Percentiles rank a stretch among this genome's conserved stretches.
These are phyloP conservation scores for Annona squamosa DNA, from an alignment of 164 flowering plant species.

Conservation along the genomic window DNA sequence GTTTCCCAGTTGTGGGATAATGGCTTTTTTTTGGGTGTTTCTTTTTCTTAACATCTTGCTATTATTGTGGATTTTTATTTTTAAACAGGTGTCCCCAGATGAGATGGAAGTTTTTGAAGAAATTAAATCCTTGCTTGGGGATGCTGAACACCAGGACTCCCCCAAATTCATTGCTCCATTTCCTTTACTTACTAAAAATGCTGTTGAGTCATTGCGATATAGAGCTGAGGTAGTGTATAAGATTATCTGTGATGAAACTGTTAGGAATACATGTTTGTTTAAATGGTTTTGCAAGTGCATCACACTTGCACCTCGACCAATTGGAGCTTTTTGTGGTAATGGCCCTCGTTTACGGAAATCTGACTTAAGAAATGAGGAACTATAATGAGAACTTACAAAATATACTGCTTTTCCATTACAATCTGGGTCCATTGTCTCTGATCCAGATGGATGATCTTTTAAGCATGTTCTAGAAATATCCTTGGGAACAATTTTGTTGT, in stretches of 20 bases:
- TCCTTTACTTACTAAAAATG: constrained; percentile 71
- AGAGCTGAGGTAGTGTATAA: constrained; percentile 72
- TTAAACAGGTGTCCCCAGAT: constrained; percentile 64
- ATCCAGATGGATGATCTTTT: too few species aligned
- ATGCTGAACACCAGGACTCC: constrained; percentile 34
- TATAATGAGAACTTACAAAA: too few species aligned
- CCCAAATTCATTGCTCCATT: constrained; percentile 57
- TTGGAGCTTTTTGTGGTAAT: too few species aligned
- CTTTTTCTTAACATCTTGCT: neutral
- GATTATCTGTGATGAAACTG: neutral
- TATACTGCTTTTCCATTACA: too few species aligned
- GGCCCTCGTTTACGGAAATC: too few species aligned
- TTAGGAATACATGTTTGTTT: neutral
- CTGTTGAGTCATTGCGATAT: constrained; percentile 90
- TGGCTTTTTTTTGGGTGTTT: neutral
- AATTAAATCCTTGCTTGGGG: constrained; percentile 64
- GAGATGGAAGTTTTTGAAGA: constrained; percentile 84
- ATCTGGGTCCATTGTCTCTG: too few species aligned
- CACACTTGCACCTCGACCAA: too few species aligned
- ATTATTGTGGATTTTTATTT: neutral
- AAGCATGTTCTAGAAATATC: too few species aligned
- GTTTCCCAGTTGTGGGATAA: neutral
- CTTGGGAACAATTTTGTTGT: too few species aligned
- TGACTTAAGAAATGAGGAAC: too few species aligned
- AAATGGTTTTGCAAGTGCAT: too few species aligned